Evolutionary conservation across 2,329 filamentous ascomycete species (phyloP).

Genomic region (Reticulascus tulasneorum): DNA sequence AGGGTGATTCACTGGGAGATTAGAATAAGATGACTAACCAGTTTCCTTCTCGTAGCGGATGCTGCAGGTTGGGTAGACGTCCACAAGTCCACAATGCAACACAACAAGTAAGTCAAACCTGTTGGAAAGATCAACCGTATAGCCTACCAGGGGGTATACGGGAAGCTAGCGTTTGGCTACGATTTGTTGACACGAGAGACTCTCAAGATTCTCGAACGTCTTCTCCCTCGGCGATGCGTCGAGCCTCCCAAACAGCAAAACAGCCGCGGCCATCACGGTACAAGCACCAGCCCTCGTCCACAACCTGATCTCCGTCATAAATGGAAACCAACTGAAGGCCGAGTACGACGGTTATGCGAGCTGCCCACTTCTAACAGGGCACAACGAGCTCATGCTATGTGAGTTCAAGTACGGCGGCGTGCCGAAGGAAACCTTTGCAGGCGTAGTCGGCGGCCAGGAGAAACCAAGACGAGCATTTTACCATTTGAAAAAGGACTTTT

Average conservation of each 20-base stretch:
- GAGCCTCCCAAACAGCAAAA: conserved; percentile 56
- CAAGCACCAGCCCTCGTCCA: conserved; percentile 47
- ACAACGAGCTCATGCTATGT: conserved; percentile 59
- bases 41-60: too few species aligned
- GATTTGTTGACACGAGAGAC: too few species aligned
- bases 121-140: too few species aligned
- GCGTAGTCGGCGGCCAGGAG: conserved; percentile 52
- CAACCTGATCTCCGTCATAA: conserved; percentile 40
- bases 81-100: conserved; percentile 46
- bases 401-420: conserved; percentile 63
- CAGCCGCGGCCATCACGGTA: conserved; percentile 47
- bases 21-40: too few species aligned
- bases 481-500: conserved; percentile 63
- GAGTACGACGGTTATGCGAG: conserved; percentile 53
- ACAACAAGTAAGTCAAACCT: conserved; percentile 53
- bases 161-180: too few species aligned
- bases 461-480: conserved; percentile 55
- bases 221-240: conserved; percentile 58
- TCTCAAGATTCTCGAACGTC: too few species aligned
- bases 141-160: too few species aligned
- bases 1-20: too few species aligned
- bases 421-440: conserved; percentile 59
- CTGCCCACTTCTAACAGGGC: conserved; percentile 50
- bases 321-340: conserved; percentile 40
- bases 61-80: conserved; percentile 56